Base-by-base conservation (phyloP, 768 basidiomycete genomes). In the Pleurotus eryngii region DNA sequence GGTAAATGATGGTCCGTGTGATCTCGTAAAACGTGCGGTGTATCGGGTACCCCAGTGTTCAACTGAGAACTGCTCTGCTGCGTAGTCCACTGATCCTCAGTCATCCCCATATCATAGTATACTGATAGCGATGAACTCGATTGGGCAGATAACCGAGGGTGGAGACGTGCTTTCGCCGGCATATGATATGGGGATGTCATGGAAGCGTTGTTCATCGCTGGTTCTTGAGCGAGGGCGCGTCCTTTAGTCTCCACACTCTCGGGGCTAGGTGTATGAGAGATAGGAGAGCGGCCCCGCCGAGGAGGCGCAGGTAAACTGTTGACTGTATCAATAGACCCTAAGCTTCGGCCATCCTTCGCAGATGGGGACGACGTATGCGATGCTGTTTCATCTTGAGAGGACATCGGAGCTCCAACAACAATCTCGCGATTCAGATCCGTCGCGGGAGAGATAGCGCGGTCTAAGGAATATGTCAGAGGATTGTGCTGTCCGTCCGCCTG, bases 231-330 rank as follows among this genome's bases (percentile, higher is more conserved):
- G 11, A 11, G 30, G 30, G 8, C 7, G 30, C 11, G 30, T 3
- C 30, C 30, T 9, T 35, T 35, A 3, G 30, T 35, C 30, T 35
- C 30, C 11, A 48, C 35, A 53, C 27, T 45, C 18, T 62, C 62
- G 3, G 56, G 17, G 14, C 53, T 65, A 4, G 63, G 62, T 17
- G 61, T 54, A 26, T 60, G 61, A 8, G 60, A 54, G 4, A 66
- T 56, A 20, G 68, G 67, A 26, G 68, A 65, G 22, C 67, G 67
- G 3, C 59, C 64, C 20, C 59, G 66, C 15, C 75, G 71, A 26
- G 77, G 76, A 56, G 76, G 72, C 20, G 70, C 69, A 38, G 75
- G 71, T 27, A 77, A 70, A 26, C 76, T 54, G 26, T 54, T 70
- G 14, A 65, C 22, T 0, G 70, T 68, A 15, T 62, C 58, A 4